phyloP scores from a whole-genome alignment of 2,329 filamentous ascomycete species.

The Achaetomium macrosporum region DNA sequence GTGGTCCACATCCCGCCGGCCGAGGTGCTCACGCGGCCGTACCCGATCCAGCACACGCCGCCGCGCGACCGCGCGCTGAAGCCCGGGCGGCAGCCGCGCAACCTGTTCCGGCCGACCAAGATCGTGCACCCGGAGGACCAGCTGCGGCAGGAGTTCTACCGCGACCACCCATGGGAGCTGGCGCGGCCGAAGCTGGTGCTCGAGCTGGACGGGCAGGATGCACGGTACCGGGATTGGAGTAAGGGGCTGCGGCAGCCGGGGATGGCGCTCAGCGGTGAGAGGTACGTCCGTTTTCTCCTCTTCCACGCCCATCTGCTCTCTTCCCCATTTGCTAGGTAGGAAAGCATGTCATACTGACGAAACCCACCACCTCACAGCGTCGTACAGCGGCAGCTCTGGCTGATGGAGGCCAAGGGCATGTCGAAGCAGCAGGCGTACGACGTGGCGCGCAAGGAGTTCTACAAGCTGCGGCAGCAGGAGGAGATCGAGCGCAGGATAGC shows the following conservation, averaged over 20 bases:
- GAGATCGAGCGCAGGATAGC: conserved; percentile 80
- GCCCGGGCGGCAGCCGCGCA: conserved; percentile 57
- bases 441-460: conserved; percentile 81
- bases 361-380: conserved; percentile 53
- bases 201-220: conserved; percentile 80
- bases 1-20: conserved; percentile 51
- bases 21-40: conserved; percentile 51
- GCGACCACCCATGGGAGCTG: conserved; percentile 95
- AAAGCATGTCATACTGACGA: not conserved
- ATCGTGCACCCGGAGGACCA: conserved; percentile 79
- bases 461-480: conserved; percentile 71
- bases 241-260: conserved; percentile 65
- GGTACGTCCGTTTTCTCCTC: conserved; percentile 45
- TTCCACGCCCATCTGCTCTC: not conserved
- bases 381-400: conserved; percentile 82
- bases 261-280: conserved; percentile 75
- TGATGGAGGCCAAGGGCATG: conserved; percentile 63
- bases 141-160: conserved; percentile 76
- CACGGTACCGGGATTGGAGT: conserved; percentile 72
- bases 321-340: not conserved
- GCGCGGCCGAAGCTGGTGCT: conserved; percentile 80
- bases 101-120: conserved; percentile 71
- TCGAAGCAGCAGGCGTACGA: conserved; percentile 73
- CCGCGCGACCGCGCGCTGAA: conserved; percentile 33
- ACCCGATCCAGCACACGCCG: conserved; percentile 42